These are phyloP conservation scores for Microcyclosporella mali DNA, from an alignment of 2,329 filamentous ascomycete species.

Conservation along the genomic window DNA sequence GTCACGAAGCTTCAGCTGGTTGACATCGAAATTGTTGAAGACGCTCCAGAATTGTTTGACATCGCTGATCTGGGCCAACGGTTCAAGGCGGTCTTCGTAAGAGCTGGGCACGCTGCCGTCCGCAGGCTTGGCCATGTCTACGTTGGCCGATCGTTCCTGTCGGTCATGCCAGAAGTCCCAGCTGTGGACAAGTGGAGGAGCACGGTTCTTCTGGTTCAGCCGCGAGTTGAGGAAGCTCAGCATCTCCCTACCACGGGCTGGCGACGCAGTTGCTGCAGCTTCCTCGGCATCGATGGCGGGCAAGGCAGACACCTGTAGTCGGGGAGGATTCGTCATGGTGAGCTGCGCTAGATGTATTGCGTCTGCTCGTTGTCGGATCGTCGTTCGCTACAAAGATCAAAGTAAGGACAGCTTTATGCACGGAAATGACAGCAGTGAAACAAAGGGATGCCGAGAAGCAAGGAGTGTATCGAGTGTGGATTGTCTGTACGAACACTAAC, in stretches of 20 bases:
- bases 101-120: conserved; percentile 22
- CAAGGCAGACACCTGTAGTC: conserved; percentile 41
- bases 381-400: too few relatives aligned
- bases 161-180: conserved; percentile 51
- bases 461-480: too few relatives aligned
- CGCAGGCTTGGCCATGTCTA: not conserved
- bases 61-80: conserved; percentile 41
- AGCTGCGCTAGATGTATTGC: not conserved
- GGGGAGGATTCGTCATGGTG: conserved; percentile 23
- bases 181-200: conserved; percentile 46
- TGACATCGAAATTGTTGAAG: conserved; percentile 68
- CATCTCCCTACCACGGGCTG: conserved; percentile 73
- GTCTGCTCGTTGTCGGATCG: not conserved
- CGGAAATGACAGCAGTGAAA: too few relatives aligned
- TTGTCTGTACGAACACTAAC: too few relatives aligned
- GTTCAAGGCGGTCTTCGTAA: conserved; percentile 44
- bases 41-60: conserved; percentile 47
- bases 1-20: conserved; percentile 62
- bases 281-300: conserved; percentile 56
- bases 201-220: conserved; percentile 37
- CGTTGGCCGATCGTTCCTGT: conserved; percentile 30
- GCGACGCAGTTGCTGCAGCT: conserved; percentile 58
- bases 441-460: too few relatives aligned
- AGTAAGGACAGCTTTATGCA: too few relatives aligned
- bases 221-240: conserved; percentile 37